phyloP scores from a whole-genome alignment of 495 filamentous ascomycete genomes.

The Xylaria sp. region DNA sequence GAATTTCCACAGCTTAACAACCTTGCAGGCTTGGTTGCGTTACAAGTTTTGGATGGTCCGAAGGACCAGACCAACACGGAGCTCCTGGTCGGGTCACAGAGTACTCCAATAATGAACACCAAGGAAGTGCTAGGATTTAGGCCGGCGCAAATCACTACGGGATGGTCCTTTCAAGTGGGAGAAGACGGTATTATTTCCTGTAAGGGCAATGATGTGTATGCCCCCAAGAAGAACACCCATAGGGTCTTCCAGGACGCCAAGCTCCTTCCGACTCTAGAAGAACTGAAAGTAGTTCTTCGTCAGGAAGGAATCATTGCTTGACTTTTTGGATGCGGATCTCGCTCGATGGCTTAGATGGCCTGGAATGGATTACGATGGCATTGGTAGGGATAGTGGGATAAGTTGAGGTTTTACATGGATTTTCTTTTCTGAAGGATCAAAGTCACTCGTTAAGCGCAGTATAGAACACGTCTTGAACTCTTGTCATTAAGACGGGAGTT shows the following conservation, averaged over 20 bases:
- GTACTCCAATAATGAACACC: conserved; percentile 20
- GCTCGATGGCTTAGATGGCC: conserved; percentile 10
- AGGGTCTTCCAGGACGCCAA: conserved; percentile 23
- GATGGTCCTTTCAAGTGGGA: conserved; percentile 14
- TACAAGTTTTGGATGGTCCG: too few species aligned
- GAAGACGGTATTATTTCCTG: conserved; percentile 22
- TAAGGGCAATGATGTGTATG: conserved; percentile 20
- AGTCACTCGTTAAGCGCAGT: conserved; percentile 13
- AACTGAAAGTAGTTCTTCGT: conserved; percentile 8
- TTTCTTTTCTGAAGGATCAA: not conserved
- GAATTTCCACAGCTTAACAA: too few species aligned
- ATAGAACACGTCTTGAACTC: not conserved
- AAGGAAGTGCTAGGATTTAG: conserved; percentile 18
- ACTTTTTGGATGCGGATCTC: too few species aligned
- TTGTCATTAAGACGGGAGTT: too few species aligned
- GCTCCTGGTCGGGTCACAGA: too few species aligned
- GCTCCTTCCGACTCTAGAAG: conserved; percentile 12
- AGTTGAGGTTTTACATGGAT: too few species aligned
- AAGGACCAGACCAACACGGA: too few species aligned
- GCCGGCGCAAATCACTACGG: conserved; percentile 14
- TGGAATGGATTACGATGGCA: not conserved
- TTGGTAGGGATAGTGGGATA: conserved; percentile 11
- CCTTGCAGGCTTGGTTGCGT: too few species aligned
- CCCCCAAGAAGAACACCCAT: conserved; percentile 19
- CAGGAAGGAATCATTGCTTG: conserved; percentile 5